Evolutionary conservation across 2,329 filamentous ascomycete species (phyloP).

Genomic region (Colletotrichum liriopes): DNA sequence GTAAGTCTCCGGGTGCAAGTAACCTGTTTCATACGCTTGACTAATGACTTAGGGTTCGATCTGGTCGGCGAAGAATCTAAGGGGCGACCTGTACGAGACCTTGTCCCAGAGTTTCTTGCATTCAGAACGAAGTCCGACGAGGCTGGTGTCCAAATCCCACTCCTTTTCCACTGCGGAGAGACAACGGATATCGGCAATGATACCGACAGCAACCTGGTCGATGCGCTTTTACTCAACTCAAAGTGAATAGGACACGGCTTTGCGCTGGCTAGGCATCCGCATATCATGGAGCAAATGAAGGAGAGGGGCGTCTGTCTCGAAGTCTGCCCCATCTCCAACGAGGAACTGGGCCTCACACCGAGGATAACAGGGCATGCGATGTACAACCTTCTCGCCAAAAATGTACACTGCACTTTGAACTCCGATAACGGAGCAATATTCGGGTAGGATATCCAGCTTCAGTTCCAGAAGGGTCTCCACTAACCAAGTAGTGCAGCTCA

Average conservation of each 20-base stretch:
- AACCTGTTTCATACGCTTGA: not conserved
- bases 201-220: constrained; percentile 77
- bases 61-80: constrained; percentile 78
- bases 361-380: constrained; percentile 77
- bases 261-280: constrained; percentile 76
- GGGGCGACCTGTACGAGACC: constrained; percentile 71
- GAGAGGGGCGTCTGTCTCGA: constrained; percentile 76
- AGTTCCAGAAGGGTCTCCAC: constrained; percentile 2
- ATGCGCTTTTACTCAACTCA: constrained; percentile 75
- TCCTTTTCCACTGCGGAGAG: constrained; percentile 84
- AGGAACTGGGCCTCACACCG: constrained; percentile 79
- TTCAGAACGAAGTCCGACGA: constrained; percentile 68
- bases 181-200: constrained; percentile 77
- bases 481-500: constrained; percentile 64
- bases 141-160: constrained; percentile 72
- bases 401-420: constrained; percentile 81
- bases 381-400: constrained; percentile 78
- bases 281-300: constrained; percentile 76
- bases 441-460: constrained; percentile 60
- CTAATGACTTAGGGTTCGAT: constrained; percentile 70
- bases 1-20: constrained; percentile 58
- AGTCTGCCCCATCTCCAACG: constrained; percentile 83
- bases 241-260: constrained; percentile 84
- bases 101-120: constrained; percentile 67
- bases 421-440: constrained; percentile 84